Base-by-base conservation (phyloP, 305 asterid genomes). In the Fraxinus xanthoxyloides region DNA sequence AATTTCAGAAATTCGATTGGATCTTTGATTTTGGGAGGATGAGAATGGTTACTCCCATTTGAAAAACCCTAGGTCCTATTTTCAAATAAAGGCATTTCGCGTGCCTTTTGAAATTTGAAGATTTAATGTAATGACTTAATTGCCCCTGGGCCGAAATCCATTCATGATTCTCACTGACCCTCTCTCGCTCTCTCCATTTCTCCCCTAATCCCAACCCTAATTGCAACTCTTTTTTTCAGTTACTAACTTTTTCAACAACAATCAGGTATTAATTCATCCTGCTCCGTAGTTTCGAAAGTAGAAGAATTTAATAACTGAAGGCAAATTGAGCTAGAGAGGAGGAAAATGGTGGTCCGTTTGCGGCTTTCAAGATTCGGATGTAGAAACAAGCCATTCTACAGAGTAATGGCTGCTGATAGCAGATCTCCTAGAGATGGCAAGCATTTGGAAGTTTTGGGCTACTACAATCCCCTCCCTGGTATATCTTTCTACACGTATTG, bases 381-480 rank as follows among this genome's bases (percentile, higher is more conserved):
- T 84, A 80, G 76, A 78, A 94, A 93, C 92, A 93, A 87, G 83
- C 97, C 99, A n/a, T 95, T 89, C 83, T 94, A 93, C 89, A 85
- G 98, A 83, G 95, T 95, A 23, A 94, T 95, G 97, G 99, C 97
- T 28, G 98, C 98, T 3, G 94, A 95, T 80, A 91, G 98, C 89
- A 87, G 98, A 86, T 95, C 97, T 72, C 98, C 99, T 0, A 92
- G 99, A 75, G 99, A 94, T 83, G 99, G 99, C 87, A 95, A 93
- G 87, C 99, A 94, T 91, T 90, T 94, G 86, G 99, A 95, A 89
- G 90, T 93, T 77, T 84, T 95, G 72, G 97, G 99, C 79, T 94
- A 95, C 90, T 95, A 93, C 89, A 93, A 95, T 54, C 98, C 99
- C 43, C 89, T 95, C 4, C 99, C 98, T 35, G 97, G 99, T 95